Evolutionary conservation across 116 monocot genomes (phyloP), one percentile per base, ranked within the genome.

Genomic region (Posidonia oceanica): DNA sequence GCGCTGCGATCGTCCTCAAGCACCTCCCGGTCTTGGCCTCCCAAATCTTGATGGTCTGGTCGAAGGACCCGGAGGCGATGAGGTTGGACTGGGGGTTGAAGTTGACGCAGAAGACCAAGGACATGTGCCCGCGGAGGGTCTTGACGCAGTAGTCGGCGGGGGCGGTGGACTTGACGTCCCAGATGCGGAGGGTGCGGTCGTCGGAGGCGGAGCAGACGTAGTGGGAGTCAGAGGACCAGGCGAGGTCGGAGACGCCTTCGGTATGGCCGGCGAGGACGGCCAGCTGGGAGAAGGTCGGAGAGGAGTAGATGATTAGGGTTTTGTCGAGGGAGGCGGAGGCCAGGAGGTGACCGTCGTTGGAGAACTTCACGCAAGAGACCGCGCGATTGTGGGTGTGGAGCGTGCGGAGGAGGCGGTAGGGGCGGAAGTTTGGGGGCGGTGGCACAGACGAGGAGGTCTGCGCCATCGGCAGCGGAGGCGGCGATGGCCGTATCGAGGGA

Each of bases 351-450:
- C 94, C 94, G 74, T 91, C 88, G 81, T 83, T 84, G 81, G 94
- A 94, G 88, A 88, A 94, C 69, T 88, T 84, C n/a, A 94, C 94
- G 88, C 91, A 94, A 21, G 91, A 90, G 40, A 94, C 79, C 36
- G 94, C 94, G n/a, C 77, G 75, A 48, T 70, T 51, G 81, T 94
- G 94, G 13, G 20, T 62, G 8, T 74, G 52, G n/a, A 87, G 83
- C 12, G 82, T 81, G 22, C 79, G 84, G 20, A 58, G 61, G 3
- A 75, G 82, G 36, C 84, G 81, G 79, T 94, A 94, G 2, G 88
- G 88, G 3, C 76, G 78, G 80, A 69, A 88, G 20, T 86, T 65
- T 12, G 69, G 64, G 17, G 64, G 14, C 52, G 61, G 51, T 38
- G 16, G 48, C 7, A 29, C 14, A 20, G 36, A 51, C 41, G 76